Evolutionary conservation across 1,284 basidiomycete species (phyloP).

Genomic region (Dichomitus squalens): DNA sequence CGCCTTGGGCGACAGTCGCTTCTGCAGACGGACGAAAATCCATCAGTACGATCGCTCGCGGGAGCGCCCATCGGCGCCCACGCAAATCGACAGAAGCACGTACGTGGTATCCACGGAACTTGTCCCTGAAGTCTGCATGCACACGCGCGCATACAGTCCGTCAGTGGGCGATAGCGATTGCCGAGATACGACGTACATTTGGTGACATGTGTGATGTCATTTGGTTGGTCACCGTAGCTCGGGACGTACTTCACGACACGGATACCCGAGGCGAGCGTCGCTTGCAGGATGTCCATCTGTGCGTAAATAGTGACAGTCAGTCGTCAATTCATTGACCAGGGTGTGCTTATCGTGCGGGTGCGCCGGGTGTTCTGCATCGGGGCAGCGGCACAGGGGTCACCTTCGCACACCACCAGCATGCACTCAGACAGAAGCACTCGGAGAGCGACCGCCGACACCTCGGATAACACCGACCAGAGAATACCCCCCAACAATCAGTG

Average conservation of each 20-base stretch:
- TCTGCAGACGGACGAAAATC: constrained; percentile 19
- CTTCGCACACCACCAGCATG: too few species aligned
- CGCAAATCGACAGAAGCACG: constrained; percentile 8
- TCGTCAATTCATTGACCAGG: too few species aligned
- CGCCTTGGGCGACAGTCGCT: constrained; percentile 33
- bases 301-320: neutral
- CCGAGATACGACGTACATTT: constrained; percentile 29
- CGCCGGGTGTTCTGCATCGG: too few species aligned
- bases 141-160: neutral
- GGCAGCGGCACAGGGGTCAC: too few species aligned
- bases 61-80: neutral
- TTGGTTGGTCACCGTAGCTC: constrained; percentile 62
- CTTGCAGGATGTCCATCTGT: constrained; percentile 60
- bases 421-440: too few species aligned
- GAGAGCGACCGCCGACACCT: too few species aligned
- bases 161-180: neutral
- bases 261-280: constrained; percentile 62
- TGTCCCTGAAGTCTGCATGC: constrained; percentile 37
- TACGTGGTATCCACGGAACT: constrained; percentile 38
- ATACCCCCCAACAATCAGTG: too few species aligned
- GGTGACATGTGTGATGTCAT: constrained; percentile 46
- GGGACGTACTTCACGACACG: constrained; percentile 61
- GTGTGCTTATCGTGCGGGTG: too few species aligned
- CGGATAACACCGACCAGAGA: too few species aligned
- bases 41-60: neutral